Evolutionary conservation across 1,139 yeast genomes (phyloP), one percentile per base, ranked within the genome.

Genomic region (Candida tetrigidarum): DNA sequence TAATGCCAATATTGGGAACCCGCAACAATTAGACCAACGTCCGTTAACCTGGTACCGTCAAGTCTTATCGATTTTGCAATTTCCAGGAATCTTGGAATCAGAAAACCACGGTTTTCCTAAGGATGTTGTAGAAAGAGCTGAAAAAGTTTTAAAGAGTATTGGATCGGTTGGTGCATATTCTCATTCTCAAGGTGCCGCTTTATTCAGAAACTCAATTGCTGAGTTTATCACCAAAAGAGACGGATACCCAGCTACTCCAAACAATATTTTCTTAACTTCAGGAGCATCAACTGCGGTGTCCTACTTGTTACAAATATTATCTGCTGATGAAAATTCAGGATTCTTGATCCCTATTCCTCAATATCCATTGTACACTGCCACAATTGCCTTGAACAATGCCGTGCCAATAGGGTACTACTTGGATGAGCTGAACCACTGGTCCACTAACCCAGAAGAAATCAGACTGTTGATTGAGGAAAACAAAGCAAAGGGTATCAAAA

Each of bases 41-140:
- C 99, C 99, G 2, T 74, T 93, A 58, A 89, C 96, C n/a, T 95
- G 95, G 75, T 91, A 90, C 67, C 80, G 99, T 59, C 96, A 92
- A 63, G 96, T 92, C 4, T 71, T 92, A 51, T 81, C 97, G 0
- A 69, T 92, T 39, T 71, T 92, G 57, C 97, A 93, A 67, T 86
- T 89, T 62, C 98, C 99, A 0, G 80, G 76, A 28, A 66, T 92
- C 44, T 58, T 90, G 43, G 58, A 62, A 18, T 43, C 56, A 34
- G 45, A 51, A 5, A 63, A 75, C 25, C 47, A 62, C 10, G 56
- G 72, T 2, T 87, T 76, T 63, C 90, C 93, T 9, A 50, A 63
- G 14, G 98, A 93, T 60, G 95, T 90, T 8, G 64, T 86, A 9
- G 74, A 70, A 39, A 78, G 99, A 49, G 96, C 98, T 7, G 64